Conservation (phyloP, 495 filamentous ascomycete species). For the Bathelium albidoporum region DNA sequence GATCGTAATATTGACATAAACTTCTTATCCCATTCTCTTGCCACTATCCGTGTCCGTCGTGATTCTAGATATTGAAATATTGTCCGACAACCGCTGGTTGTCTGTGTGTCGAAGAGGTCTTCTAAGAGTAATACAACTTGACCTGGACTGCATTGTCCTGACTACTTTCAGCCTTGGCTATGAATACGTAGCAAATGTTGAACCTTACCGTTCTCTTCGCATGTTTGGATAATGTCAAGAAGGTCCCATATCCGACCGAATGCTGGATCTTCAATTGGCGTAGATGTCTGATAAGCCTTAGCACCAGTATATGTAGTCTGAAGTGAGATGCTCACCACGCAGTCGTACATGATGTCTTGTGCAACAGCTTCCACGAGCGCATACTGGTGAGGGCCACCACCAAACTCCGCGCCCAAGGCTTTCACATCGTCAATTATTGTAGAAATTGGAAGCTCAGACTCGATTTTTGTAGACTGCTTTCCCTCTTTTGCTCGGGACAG, state of each 20-base stretch:
- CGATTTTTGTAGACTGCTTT: slow-evolving; percentile 58
- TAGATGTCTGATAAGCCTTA: slow-evolving; percentile 19
- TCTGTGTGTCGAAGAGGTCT: slow-evolving; percentile 91
- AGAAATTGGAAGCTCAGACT: slow-evolving; percentile 62
- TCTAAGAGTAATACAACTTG: slow-evolving; percentile 85
- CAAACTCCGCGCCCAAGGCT: slow-evolving; percentile 29
- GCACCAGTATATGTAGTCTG: not conserved
- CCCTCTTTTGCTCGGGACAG: slow-evolving; percentile 52
- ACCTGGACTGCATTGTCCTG: slow-evolving; percentile 73
- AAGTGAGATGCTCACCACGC: slow-evolving; percentile 42
- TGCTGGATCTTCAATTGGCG: slow-evolving; percentile 52
- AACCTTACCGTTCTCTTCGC: slow-evolving; percentile 62
- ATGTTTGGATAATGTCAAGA: slow-evolving; percentile 75
- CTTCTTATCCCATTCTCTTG: slow-evolving; percentile 77
- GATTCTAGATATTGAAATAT: slow-evolving; percentile 94
- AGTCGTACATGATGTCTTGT: slow-evolving; percentile 61
- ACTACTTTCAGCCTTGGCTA: slow-evolving; percentile 7
- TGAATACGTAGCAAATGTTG: not conserved
- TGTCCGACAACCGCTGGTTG: slow-evolving; percentile 75
- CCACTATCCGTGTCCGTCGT: slow-evolving; percentile 72
- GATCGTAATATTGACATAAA: slow-evolving; percentile 76
- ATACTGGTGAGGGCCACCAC: slow-evolving; percentile 12
- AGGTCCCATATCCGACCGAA: slow-evolving; percentile 88
- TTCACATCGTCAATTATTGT: slow-evolving; percentile 38
- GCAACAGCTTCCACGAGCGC: slow-evolving; percentile 70